These are phyloP conservation scores for Fusarium piperis DNA, from an alignment of 2,329 filamentous ascomycete genomes.

Conservation along the genomic window DNA sequence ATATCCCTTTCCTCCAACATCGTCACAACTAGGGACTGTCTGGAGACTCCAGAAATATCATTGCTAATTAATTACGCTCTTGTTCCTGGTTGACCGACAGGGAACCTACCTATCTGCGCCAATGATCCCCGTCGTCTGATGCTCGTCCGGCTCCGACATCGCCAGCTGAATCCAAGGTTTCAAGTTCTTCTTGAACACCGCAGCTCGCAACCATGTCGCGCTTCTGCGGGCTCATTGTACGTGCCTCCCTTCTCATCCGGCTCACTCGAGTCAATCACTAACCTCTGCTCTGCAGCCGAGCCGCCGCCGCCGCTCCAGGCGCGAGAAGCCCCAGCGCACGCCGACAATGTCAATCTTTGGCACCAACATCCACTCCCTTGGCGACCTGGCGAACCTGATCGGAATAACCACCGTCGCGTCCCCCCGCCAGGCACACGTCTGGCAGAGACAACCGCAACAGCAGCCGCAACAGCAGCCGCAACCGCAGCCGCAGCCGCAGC, in stretches of 20 bases:
- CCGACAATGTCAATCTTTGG: conserved; percentile 54
- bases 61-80: neutral
- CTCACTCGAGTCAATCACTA: conserved; percentile 6
- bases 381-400: conserved; percentile 47
- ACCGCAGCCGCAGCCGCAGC: conserved; percentile 22
- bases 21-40: neutral
- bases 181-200: conserved; percentile 8
- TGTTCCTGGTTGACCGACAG: conserved; percentile 1
- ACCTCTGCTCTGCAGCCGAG: conserved; percentile 23
- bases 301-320: conserved; percentile 9
- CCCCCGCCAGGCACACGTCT: conserved; percentile 40
- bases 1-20: conserved; percentile 3
- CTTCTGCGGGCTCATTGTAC: conserved; percentile 37
- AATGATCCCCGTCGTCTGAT: conserved; percentile 35
- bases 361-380: conserved; percentile 45
- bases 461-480: conserved; percentile 25
- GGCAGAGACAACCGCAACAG: conserved; percentile 13
- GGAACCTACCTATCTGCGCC: conserved; percentile 24
- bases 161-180: conserved; percentile 23
- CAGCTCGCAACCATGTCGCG: conserved; percentile 29
- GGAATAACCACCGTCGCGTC: conserved; percentile 45
- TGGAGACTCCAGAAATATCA: neutral
- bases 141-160: conserved; percentile 17
- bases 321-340: conserved; percentile 43
- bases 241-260: neutral